Evolutionary conservation across 257 asterid species (phyloP).

Genomic region (Ehretia macrophylla): DNA sequence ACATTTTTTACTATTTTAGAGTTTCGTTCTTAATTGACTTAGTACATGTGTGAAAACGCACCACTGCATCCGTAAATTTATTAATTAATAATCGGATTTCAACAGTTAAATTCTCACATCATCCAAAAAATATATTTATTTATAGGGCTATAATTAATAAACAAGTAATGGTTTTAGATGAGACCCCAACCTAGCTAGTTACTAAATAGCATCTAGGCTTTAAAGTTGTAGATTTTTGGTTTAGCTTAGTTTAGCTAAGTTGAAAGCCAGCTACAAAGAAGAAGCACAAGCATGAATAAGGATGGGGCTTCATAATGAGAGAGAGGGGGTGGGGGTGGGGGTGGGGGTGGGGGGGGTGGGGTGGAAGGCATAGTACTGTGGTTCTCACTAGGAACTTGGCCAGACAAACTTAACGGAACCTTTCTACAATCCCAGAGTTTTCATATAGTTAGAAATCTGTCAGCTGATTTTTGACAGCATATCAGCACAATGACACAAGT

Average conservation of each 20-base stretch:
- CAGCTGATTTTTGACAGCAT: constrained; percentile 15
- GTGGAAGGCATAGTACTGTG: not conserved
- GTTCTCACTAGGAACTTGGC: constrained; percentile 20
- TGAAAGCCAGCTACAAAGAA: not conserved
- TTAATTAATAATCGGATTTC: too few species aligned
- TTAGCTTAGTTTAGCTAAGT: not conserved
- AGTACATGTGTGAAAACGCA: too few species aligned
- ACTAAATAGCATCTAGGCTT: not conserved
- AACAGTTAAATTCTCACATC: too few species aligned
- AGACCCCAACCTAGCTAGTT: not conserved
- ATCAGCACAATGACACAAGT: constrained; percentile 2
- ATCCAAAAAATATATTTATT: too few species aligned
- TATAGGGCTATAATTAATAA: too few species aligned
- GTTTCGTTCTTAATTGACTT: too few species aligned
- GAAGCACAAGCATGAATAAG: too few species aligned
- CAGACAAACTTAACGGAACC: constrained; percentile 63
- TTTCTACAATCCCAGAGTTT: constrained; percentile 23
- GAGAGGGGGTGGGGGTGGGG: too few species aligned
- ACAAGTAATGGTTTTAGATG: not conserved
- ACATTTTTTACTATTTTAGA: too few species aligned
- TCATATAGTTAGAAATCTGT: constrained; percentile 22
- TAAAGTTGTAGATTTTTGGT: not conserved
- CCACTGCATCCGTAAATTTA: too few species aligned
- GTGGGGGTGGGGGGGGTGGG: not conserved
- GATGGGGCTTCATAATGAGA: too few species aligned